Conservation (phyloP, 305 asterid species). For the Fraxinus xanthoxyloides region DNA sequence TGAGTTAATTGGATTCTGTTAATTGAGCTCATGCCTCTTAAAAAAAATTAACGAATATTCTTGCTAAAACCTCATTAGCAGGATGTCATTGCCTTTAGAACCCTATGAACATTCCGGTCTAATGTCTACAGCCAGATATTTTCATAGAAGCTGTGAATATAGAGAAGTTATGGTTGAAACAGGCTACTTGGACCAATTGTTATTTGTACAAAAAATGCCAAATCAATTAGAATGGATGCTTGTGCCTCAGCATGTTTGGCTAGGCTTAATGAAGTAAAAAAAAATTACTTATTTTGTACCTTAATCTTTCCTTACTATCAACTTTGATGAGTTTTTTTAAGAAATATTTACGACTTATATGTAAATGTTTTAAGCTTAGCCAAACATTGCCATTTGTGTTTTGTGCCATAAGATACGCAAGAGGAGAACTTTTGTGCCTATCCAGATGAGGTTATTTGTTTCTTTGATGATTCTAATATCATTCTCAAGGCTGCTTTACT, state of each 20-base stretch:
- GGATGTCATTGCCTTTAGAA: background rate
- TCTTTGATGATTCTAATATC: slow-evolving; percentile 32
- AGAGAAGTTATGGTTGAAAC: slow-evolving; percentile 25
- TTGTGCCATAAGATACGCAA: slow-evolving; percentile 18
- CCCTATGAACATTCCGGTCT: slow-evolving; percentile 24
- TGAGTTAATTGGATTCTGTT: too few relatives aligned
- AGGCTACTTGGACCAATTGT: slow-evolving; percentile 21
- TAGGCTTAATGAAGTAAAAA: background rate
- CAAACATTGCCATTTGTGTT: background rate
- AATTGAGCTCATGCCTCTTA: too few relatives aligned
- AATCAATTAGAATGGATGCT: slow-evolving; percentile 23
- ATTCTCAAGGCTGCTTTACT: slow-evolving; percentile 22
- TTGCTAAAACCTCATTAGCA: background rate
- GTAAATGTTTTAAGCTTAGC: background rate
- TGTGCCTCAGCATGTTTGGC: slow-evolving; percentile 15
- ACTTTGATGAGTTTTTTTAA: too few relatives aligned
- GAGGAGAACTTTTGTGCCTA: slow-evolving; percentile 2
- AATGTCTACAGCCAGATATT: slow-evolving; percentile 28
- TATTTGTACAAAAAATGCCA: slow-evolving; percentile 22
- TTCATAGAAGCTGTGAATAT: slow-evolving; percentile 12
- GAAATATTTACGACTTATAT: too few relatives aligned
- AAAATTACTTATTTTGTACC: background rate
- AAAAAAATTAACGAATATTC: too few relatives aligned
- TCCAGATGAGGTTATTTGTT: background rate
- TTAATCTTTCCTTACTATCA: background rate